These are phyloP conservation scores for Annona cherimola DNA, from an alignment of 164 flowering plant species.

Conservation along the genomic window DNA sequence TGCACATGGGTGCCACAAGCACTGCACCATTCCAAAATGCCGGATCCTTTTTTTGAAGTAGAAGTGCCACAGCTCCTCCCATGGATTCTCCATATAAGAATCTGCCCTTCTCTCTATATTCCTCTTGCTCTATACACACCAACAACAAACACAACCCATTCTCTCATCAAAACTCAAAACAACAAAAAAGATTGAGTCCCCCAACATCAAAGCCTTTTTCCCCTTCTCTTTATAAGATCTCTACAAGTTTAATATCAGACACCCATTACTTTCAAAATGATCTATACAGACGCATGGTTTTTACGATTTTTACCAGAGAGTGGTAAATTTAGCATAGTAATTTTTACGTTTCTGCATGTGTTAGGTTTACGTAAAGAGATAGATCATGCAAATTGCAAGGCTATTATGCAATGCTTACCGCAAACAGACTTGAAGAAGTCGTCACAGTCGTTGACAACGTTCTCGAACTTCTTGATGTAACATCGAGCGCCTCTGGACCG, in stretches of 20 bases:
- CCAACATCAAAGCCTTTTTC: too few relatives aligned
- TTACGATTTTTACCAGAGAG: too few relatives aligned
- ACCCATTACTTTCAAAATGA: too few relatives aligned
- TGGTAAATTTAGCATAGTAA: too few relatives aligned
- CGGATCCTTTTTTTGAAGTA: slow-evolving; percentile 19
- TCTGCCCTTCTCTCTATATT: slow-evolving; percentile 15
- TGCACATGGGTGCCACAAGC: slow-evolving; percentile 55
- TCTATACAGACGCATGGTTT: too few relatives aligned
- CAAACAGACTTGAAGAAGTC: slow-evolving; percentile 70
- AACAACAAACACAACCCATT: not conserved
- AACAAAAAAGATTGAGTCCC: too few relatives aligned
- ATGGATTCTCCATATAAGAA: slow-evolving; percentile 24
- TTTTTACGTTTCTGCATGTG: too few relatives aligned
- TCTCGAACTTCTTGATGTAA: slow-evolving; percentile 79
- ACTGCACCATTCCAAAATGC: slow-evolving; percentile 24
- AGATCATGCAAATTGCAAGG: too few relatives aligned
- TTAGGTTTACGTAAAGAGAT: too few relatives aligned
- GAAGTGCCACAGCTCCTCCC: slow-evolving; percentile 25
- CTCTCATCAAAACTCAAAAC: too few relatives aligned
- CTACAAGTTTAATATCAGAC: too few relatives aligned
- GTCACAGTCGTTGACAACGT: slow-evolving; percentile 72
- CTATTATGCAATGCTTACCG: slow-evolving; percentile 33
- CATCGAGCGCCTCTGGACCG: slow-evolving; percentile 82
- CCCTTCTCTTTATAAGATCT: too few relatives aligned
- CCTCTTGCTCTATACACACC: slow-evolving; percentile 10